A percentile compares a stretch with the other conserved stretches of the same genome.
phyloP scores from a whole-genome alignment of 2,329 filamentous ascomycete genomes.

The Pseudogymnoascus sp. region DNA sequence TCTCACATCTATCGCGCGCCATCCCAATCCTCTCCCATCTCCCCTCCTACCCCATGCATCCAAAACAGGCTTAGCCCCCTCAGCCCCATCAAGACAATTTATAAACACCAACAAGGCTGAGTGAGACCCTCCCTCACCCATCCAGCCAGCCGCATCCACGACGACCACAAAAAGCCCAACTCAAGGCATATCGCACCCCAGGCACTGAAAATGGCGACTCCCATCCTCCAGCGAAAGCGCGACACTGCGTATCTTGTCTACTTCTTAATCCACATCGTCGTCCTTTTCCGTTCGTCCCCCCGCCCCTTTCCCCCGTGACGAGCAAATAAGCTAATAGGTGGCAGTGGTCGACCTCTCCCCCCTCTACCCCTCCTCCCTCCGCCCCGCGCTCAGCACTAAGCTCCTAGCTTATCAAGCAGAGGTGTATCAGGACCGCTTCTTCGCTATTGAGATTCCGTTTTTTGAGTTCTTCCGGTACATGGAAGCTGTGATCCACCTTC shows the following conservation, averaged over 20 bases:
- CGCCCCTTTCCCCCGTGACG: not conserved
- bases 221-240: conserved; percentile 25
- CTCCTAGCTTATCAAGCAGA: conserved; percentile 52
- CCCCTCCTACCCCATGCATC: not conserved
- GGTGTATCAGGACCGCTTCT: conserved; percentile 59
- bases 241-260: conserved; percentile 46
- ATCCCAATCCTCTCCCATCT: not conserved
- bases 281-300: conserved; percentile 9
- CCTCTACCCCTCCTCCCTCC: conserved; percentile 48
- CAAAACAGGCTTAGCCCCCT: not conserved
- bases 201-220: conserved; percentile 19
- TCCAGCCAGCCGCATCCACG: not conserved
- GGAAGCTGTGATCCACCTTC: conserved; percentile 55
- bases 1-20: not conserved
- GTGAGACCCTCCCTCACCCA: not conserved
- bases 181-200: not conserved
- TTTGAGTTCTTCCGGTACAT: conserved; percentile 52
- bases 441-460: conserved; percentile 47
- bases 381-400: conserved; percentile 40
- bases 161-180: not conserved
- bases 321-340: not conserved
- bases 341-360: conserved; percentile 55
- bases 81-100: not conserved
- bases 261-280: conserved; percentile 47
- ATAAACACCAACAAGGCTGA: not conserved